These are phyloP conservation scores for Candida tallmaniae DNA, from an alignment of 805 yeast genomes.

Conservation along the genomic window DNA sequence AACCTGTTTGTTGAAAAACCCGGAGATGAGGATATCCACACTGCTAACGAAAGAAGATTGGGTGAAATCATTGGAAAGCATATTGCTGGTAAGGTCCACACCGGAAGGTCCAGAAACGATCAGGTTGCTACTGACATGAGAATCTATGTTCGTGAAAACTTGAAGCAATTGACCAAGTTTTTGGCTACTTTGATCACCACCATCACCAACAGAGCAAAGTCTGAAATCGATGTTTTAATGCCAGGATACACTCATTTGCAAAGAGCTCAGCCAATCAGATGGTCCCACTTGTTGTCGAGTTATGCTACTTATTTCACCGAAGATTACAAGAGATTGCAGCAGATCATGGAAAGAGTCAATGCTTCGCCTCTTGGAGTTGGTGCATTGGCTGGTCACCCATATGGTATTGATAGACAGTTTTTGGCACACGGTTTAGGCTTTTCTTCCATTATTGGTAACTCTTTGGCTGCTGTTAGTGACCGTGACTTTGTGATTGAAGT, in stretches of 20 bases:
- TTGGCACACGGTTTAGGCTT: slow-evolving; percentile 80
- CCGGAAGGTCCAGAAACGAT: slow-evolving; percentile 98
- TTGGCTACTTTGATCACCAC: slow-evolving; percentile 62
- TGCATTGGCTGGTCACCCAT: slow-evolving; percentile 98
- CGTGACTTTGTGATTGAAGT: slow-evolving; percentile 96
- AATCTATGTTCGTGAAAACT: slow-evolving; percentile 78
- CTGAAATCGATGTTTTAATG: slow-evolving; percentile 89
- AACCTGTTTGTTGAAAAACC: slow-evolving; percentile 66
- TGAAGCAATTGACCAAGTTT: slow-evolving; percentile 54
- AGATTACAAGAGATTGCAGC: slow-evolving; percentile 80
- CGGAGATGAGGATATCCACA: slow-evolving; percentile 97
- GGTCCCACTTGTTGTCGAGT: slow-evolving; percentile 96
- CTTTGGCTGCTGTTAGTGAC: slow-evolving; percentile 94
- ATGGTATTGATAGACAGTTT: slow-evolving; percentile 94
- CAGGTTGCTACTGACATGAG: slow-evolving; percentile 99
- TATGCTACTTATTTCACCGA: slow-evolving; percentile 93
- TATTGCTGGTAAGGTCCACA: slow-evolving; percentile 96
- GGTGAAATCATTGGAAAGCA: slow-evolving; percentile 93
- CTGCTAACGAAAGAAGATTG: slow-evolving; percentile 96
- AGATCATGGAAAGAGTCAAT: slow-evolving; percentile 78
- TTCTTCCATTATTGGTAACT: slow-evolving; percentile 85
- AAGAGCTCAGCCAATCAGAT: slow-evolving; percentile 99
- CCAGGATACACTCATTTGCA: slow-evolving; percentile 99
- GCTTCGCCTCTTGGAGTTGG: slow-evolving; percentile 94
- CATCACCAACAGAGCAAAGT: slow-evolving; percentile 68